Percentiles rank a stretch among this genome's conserved stretches.
phyloP scores from a whole-genome alignment of 805 yeast genomes.

The Ogataea zsoltii region DNA sequence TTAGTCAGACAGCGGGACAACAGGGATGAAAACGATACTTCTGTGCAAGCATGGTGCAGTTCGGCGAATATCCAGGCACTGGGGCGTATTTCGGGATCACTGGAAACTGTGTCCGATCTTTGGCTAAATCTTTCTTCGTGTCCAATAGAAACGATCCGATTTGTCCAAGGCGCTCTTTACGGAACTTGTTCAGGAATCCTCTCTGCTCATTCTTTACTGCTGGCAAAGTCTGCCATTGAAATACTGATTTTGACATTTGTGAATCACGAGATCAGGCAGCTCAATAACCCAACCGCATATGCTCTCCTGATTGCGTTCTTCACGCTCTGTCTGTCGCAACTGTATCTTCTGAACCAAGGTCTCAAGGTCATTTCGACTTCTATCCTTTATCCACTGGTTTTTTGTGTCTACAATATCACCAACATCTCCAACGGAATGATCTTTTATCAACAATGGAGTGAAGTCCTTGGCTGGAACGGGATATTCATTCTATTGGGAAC shows the following conservation, averaged over 20 bases:
- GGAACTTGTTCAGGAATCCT: conserved; percentile 74
- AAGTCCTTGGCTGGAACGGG: conserved; percentile 36
- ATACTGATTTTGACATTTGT: conserved; percentile 50
- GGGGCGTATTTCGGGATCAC: background rate
- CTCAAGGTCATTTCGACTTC: conserved; percentile 70
- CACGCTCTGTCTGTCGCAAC: conserved; percentile 66
- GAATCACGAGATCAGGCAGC: conserved; percentile 30
- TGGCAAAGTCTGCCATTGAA: conserved; percentile 85
- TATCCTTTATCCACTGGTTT: conserved; percentile 79
- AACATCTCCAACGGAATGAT: conserved; percentile 68
- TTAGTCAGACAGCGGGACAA: background rate
- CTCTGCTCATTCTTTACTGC: conserved; percentile 80
- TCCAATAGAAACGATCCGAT: conserved; percentile 20
- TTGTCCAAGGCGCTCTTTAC: conserved; percentile 57
- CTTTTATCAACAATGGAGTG: conserved; percentile 52
- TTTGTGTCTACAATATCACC: conserved; percentile 75
- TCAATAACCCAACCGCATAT: conserved; percentile 46
- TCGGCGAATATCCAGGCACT: background rate
- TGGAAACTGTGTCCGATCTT: background rate
- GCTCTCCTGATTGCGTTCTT: conserved; percentile 55
- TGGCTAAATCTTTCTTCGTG: conserved; percentile 12
- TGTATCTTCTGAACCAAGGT: conserved; percentile 73
- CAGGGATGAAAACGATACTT: background rate
- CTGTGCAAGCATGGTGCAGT: background rate
- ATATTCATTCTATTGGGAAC: conserved; percentile 47